Evolutionary conservation across 129 eudicot species (phyloP).

Genomic region (Chrysanthemum makinoi): DNA sequence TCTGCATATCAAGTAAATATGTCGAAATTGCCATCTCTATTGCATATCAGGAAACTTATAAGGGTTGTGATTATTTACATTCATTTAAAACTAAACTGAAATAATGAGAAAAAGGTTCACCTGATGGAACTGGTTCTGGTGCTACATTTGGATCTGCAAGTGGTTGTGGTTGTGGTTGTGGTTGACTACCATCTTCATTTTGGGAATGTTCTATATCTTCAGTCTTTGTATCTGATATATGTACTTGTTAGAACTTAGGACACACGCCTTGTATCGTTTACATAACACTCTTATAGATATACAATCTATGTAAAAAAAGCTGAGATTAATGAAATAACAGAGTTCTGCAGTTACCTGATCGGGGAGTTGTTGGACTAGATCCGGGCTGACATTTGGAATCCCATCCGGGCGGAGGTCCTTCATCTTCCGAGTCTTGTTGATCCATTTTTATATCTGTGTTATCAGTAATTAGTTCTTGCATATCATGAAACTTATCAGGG

Average conservation of each 20-base stretch:
- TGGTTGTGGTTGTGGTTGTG: slow-evolving; percentile 19
- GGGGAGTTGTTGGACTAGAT: slow-evolving; percentile 15
- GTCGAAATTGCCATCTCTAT: too few relatives aligned
- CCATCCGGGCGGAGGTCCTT: slow-evolving; percentile 47
- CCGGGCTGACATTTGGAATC: slow-evolving; percentile 29
- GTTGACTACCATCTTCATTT: slow-evolving; percentile 37
- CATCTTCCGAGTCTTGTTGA: slow-evolving; percentile 31
- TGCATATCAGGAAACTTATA: slow-evolving; percentile 7
- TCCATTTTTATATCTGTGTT: slow-evolving; percentile 26
- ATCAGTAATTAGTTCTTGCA: not conserved
- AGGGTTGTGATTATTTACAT: slow-evolving; percentile 1
- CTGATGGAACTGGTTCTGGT: slow-evolving; percentile 23
- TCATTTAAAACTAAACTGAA: not conserved
- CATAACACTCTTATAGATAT: not conserved
- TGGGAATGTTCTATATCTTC: slow-evolving; percentile 23
- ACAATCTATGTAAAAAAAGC: not conserved
- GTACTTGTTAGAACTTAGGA: slow-evolving; percentile 1
- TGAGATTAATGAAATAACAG: not conserved
- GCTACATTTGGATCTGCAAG: slow-evolving; percentile 20
- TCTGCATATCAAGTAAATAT: too few relatives aligned
- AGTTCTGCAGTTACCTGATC: slow-evolving; percentile 21
- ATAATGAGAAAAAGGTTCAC: slow-evolving; percentile 17
- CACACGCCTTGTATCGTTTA: not conserved
- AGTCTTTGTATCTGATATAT: slow-evolving; percentile 28
- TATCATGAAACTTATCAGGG: too few relatives aligned